A percentile compares a stretch with the other conserved stretches of the same genome.
These are phyloP conservation scores for Quercus agrifolia DNA, from an alignment of 306 rosid genomes.

Conservation along the genomic window DNA sequence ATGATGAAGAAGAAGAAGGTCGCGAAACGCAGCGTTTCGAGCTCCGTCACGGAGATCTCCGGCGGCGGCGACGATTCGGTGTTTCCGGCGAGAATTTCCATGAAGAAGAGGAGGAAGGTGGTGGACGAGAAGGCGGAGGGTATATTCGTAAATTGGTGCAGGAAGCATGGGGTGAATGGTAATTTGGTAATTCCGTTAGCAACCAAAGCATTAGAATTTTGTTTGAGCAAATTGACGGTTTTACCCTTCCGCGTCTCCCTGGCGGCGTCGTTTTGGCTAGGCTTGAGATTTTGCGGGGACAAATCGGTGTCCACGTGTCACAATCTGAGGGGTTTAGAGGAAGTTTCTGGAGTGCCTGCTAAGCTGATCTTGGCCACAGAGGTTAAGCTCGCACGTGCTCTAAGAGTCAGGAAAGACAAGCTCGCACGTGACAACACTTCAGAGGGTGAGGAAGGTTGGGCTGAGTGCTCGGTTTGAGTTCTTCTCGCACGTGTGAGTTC, in stretches of 20 bases:
- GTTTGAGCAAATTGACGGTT: constrained; percentile 15
- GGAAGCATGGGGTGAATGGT: constrained; percentile 3
- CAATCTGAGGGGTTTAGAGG: constrained; percentile 38
- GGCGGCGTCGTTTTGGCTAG: constrained; percentile 77
- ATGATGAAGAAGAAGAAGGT: not conserved
- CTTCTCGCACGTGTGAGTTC: not conserved
- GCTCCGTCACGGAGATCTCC: constrained; percentile 16
- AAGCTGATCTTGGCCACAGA: constrained; percentile 51
- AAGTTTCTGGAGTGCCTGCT: constrained; percentile 48
- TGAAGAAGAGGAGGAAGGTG: not conserved
- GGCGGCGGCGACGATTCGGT: not conserved
- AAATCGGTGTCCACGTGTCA: constrained; percentile 20
- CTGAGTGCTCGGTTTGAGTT: constrained; percentile 29
- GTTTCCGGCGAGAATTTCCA: not conserved
- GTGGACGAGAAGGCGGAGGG: constrained; percentile 14
- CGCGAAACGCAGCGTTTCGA: not conserved
- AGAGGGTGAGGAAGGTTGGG: constrained; percentile 46
- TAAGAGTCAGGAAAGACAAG: constrained; percentile 2
- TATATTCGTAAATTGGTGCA: constrained; percentile 27
- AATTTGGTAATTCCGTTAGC: constrained; percentile 9
- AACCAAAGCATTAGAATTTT: constrained; percentile 7
- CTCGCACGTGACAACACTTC: not conserved
- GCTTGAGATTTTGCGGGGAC: constrained; percentile 34
- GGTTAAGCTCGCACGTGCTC: constrained; percentile 34
- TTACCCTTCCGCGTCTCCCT: constrained; percentile 43